Evolutionary conservation across 169 alveolate genomes (phyloP), one percentile per base, ranked within the genome.

Genomic region (Toxoplasma gondii): DNA sequence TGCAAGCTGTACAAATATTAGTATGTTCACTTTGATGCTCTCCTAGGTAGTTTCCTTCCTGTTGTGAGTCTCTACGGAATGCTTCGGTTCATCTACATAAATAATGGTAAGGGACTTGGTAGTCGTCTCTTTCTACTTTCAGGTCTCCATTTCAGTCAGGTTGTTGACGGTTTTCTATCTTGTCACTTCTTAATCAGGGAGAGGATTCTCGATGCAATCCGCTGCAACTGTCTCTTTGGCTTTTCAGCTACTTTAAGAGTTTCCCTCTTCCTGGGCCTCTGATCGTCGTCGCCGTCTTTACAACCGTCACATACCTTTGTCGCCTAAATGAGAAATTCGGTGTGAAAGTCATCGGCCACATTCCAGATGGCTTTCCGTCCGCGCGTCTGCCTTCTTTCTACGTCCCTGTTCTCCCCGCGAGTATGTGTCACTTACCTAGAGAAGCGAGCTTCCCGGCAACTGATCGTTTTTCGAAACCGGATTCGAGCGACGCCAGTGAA

Each of bases 361-460:
- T 94, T 67, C 96, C 96, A 39, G 78, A 54, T n/a, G 96, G 96
- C 53, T 94, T 94, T 27, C 96, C 96, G 74, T 44, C 91, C 24
- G 93, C 94, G 43, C 39, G 74, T 0, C 81, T 81, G 19, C 96
- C 96, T 31, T 44, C 88, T 34, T 94, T 94, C 45, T 88, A 93
- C 88, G 78, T 84, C 39, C 54, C 96, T 24, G 90, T 82, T 12
- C 39, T 82, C 24, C 34, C 58, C 39, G 19, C 54, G 17, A 44
- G 90, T 82, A 41, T 0, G 67, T 17, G 17, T 10, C 58, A 17
- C 81, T 10, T 31, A 17, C 22, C 36, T 17, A 69, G 39, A n/a
- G 88, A 78, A 0, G 38, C 53, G 44, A 88, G 53, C 39, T 49
- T 91, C 87, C 87, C 2, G 93, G 27, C 4, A 49, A 29, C 36